Evolutionary conservation across 2,329 filamentous ascomycete genomes (phyloP).

Genomic region (Aureobasidium sp.): DNA sequence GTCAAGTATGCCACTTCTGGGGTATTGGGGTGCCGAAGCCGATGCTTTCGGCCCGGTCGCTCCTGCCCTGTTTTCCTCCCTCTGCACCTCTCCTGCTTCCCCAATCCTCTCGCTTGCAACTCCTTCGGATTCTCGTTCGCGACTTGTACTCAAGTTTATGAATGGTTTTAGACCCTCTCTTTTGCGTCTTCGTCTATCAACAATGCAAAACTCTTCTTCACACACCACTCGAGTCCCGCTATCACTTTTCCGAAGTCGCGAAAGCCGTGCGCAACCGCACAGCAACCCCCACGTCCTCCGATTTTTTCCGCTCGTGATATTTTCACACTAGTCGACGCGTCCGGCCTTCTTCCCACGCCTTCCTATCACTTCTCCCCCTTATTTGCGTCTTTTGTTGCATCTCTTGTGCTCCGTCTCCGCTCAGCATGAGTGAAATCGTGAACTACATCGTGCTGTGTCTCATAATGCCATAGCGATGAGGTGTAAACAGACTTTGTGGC

Average conservation of each 20-base stretch:
- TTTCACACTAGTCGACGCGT: not conserved
- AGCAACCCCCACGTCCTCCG: slow-evolving; percentile 5
- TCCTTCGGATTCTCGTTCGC: not conserved
- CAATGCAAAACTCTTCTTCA: not conserved
- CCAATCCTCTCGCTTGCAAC: not conserved
- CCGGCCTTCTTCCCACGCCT: not conserved
- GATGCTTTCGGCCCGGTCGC: slow-evolving; percentile 7
- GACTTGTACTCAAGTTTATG: slow-evolving; percentile 7
- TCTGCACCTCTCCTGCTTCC: not conserved
- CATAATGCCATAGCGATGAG: not conserved
- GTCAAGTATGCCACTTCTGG: not conserved
- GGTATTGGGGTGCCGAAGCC: slow-evolving; percentile 3
- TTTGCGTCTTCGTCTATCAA: not conserved
- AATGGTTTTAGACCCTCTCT: slow-evolving; percentile 3
- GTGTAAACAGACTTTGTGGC: not conserved
- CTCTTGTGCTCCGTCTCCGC: not conserved
- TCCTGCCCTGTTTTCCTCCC: not conserved
- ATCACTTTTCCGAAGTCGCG: not conserved
- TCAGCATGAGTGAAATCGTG: not conserved
- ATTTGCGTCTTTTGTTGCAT: not conserved
- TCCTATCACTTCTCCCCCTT: not conserved
- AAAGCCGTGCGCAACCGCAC: slow-evolving; percentile 9
- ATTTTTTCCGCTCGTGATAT: slow-evolving; percentile 1
- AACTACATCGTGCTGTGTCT: not conserved
- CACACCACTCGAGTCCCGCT: not conserved